phyloP scores from a whole-genome alignment of 1,139 yeast species.

The Kodamaea alishanica region DNA sequence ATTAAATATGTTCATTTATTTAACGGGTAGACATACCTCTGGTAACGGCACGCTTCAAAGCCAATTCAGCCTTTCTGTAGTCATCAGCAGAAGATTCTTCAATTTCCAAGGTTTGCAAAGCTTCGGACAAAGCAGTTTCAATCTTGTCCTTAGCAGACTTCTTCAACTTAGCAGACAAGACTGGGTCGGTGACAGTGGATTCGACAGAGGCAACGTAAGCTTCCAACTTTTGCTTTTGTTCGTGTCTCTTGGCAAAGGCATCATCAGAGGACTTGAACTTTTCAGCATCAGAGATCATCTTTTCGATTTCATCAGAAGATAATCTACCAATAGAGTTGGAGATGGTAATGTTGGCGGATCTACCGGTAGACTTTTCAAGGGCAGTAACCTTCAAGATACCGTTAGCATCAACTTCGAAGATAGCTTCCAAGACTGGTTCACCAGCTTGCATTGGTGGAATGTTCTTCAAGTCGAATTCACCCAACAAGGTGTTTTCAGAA shows the following conservation, averaged over 20 bases:
- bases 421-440: conserved; percentile 99
- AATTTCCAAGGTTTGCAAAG: conserved; percentile 95
- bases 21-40: conserved; percentile 99
- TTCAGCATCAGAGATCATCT: conserved; percentile 98
- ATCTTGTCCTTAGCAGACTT: conserved; percentile 97
- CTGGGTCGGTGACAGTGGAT: conserved; percentile 96
- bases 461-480: conserved; percentile 98
- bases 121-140: conserved; percentile 97
- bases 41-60: conserved; percentile 98
- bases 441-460: conserved; percentile 99
- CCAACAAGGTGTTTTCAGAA: conserved; percentile 97
- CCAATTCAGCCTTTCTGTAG: conserved; percentile 98
- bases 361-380: conserved; percentile 98
- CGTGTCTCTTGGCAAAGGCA: conserved; percentile 99
- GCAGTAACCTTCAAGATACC: conserved; percentile 99
- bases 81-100: conserved; percentile 97
- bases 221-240: conserved; percentile 99
- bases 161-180: conserved; percentile 96
- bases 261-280: conserved; percentile 98
- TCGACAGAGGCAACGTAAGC: conserved; percentile 98
- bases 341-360: conserved; percentile 99
- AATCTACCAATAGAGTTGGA: conserved; percentile 99
- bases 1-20: conserved; percentile 25
- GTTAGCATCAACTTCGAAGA: conserved; percentile 99
- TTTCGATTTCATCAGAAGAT: conserved; percentile 94